Conservation (phyloP, 2,329 filamentous ascomycete species). For the Phoma sp. region DNA sequence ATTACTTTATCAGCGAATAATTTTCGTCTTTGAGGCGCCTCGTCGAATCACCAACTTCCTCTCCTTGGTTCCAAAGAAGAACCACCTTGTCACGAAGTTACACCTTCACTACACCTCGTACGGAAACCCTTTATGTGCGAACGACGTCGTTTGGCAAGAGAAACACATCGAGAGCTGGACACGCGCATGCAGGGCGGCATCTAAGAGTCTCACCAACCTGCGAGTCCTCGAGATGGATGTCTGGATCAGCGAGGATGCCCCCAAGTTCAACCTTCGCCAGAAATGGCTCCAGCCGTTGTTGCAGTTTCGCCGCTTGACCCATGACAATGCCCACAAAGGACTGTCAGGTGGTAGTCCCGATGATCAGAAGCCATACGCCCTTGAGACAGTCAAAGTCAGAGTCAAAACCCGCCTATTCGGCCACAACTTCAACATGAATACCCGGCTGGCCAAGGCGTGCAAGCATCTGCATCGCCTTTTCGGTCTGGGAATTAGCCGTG, state of each 20-base stretch:
- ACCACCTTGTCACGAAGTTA: conserved; percentile 36
- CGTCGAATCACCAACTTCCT: conserved; percentile 38
- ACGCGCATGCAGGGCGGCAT: conserved; percentile 26
- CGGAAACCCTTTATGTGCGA: conserved; percentile 22
- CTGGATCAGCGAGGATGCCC: conserved; percentile 22
- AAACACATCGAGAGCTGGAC: conserved; percentile 37
- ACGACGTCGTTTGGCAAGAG: conserved; percentile 30
- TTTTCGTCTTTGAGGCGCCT: conserved; percentile 41
- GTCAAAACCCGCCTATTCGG: neutral
- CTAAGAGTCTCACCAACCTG: conserved; percentile 31
- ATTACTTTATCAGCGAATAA: conserved; percentile 39
- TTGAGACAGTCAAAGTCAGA: conserved; percentile 24
- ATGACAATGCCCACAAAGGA: neutral
- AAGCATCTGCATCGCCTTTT: conserved; percentile 38
- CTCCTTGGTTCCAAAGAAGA: conserved; percentile 20
- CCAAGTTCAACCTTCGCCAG: conserved; percentile 33
- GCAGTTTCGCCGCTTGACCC: conserved; percentile 34
- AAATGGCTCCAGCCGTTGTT: conserved; percentile 38
- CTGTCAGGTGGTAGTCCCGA: neutral
- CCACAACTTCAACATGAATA: conserved; percentile 11
- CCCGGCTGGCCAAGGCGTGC: conserved; percentile 23
- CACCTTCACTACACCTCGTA: conserved; percentile 43
- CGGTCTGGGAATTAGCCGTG: conserved; percentile 32
- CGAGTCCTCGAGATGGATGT: conserved; percentile 33
- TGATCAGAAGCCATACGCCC: neutral